A percentile compares a stretch with the other conserved stretches of the same genome.
phyloP scores from a whole-genome alignment of 208 protist species.

The Acanthamoeba healyi region DNA sequence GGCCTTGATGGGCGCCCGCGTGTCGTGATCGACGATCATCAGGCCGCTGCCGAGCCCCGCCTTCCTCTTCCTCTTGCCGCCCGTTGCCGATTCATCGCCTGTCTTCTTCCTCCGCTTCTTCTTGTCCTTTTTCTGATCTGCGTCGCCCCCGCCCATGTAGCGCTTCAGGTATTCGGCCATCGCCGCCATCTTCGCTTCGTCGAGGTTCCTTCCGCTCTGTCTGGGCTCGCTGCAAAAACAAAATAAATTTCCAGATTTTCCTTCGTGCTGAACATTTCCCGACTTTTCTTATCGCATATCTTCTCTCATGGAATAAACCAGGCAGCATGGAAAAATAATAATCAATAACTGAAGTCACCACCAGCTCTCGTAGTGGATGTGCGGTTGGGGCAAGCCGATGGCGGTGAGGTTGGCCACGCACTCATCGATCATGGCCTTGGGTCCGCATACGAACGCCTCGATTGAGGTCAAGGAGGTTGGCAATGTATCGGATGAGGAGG shows the following conservation, averaged over 20 bases:
- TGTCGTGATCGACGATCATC: constrained; percentile 58
- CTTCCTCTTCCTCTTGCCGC: constrained; percentile 30
- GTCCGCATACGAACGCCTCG: constrained; percentile 2
- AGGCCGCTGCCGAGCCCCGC: neutral
- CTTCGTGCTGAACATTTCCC: no score
- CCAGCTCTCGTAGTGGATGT: constrained; percentile 30
- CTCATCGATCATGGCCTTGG: neutral
- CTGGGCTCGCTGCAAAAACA: neutral
- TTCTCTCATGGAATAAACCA: no score
- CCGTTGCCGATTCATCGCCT: neutral
- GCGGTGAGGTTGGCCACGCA: neutral
- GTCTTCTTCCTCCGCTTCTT: neutral
- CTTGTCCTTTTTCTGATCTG: neutral
- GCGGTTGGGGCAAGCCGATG: neutral
- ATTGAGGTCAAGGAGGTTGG: neutral
- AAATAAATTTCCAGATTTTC: neutral
- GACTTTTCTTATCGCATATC: neutral
- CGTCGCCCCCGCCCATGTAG: neutral
- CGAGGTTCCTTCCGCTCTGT: no score
- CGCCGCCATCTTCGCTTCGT: neutral
- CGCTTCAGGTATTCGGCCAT: constrained; percentile 52
- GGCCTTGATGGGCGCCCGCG: constrained; percentile 9
- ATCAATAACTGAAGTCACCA: no score
- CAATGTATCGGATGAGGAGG: no score
- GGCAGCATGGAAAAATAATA: no score